These are phyloP conservation scores for Cyclotella cryptica DNA, from an alignment of 108 stramenopile genomes.

Conservation along the genomic window DNA sequence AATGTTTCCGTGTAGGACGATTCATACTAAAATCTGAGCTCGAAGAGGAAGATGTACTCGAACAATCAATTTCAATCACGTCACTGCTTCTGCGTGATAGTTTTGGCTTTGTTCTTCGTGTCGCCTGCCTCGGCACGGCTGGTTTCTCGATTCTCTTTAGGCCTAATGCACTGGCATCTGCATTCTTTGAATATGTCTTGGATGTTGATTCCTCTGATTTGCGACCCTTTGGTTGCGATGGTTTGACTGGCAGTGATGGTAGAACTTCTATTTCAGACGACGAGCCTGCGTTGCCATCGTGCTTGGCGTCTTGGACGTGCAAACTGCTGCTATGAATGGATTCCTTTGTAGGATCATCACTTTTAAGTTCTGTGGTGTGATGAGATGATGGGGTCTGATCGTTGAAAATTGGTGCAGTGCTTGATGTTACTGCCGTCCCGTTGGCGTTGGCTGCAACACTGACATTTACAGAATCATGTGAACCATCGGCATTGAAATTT, in stretches of 20 bases:
- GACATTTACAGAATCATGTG: not conserved
- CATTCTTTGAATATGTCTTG: not conserved
- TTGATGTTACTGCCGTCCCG: not conserved
- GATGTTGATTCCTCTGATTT: not conserved
- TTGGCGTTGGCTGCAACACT: not conserved
- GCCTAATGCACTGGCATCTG: not conserved
- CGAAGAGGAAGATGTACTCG: not conserved
- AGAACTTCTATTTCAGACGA: not conserved
- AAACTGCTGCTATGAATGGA: not conserved
- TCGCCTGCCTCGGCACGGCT: not conserved
- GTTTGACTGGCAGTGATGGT: not conserved
- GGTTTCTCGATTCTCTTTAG: not conserved
- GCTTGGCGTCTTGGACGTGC: not conserved
- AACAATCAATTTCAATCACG: conserved; percentile 3
- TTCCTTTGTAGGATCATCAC: not conserved
- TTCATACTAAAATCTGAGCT: not conserved
- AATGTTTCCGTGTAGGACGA: not conserved
- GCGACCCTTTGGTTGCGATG: not conserved
- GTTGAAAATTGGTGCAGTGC: not conserved
- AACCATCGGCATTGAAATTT: too few species aligned
- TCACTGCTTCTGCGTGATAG: too few species aligned
- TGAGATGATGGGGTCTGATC: too few species aligned
- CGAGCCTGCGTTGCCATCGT: not conserved
- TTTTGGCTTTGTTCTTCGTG: not conserved
- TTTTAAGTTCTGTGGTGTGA: too few species aligned